A percentile compares a stretch with the other conserved stretches of the same genome.
These are phyloP conservation scores for Kwoniella dejecticola DNA, from an alignment of 768 basidiomycete genomes.

Conservation along the genomic window DNA sequence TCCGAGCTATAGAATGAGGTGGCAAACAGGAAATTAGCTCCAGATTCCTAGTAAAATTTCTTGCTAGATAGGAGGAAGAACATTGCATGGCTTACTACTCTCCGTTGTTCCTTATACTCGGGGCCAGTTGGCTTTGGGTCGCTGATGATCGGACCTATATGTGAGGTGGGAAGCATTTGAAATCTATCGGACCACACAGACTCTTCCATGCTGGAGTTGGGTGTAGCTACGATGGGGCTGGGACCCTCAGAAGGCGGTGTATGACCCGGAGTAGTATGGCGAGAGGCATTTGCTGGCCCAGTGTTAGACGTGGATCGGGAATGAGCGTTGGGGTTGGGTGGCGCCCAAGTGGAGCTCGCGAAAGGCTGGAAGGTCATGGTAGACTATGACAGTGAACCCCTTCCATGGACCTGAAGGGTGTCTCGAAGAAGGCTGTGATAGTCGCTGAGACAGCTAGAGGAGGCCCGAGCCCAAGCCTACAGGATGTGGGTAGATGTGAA, in stretches of 20 bases:
- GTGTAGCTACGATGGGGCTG: conserved; percentile 18
- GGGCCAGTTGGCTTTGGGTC: too few relatives aligned
- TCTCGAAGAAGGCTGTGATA: too few relatives aligned
- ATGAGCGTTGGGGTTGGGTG: conserved; percentile 2
- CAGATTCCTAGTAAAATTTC: too few relatives aligned
- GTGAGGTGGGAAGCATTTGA: conserved; percentile 12
- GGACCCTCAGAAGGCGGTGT: conserved; percentile 11
- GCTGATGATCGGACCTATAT: conserved; percentile 6
- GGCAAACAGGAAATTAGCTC: not conserved
- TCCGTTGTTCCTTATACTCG: conserved; percentile 5
- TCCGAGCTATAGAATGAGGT: conserved; percentile 25
- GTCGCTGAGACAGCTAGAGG: too few relatives aligned
- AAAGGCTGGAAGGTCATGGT: conserved; percentile 25
- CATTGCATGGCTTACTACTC: conserved; percentile 2
- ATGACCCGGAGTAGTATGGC: conserved; percentile 2
- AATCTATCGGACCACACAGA: conserved; percentile 19
- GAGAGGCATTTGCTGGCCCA: not conserved
- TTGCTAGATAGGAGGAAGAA: not conserved
- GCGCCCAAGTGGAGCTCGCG: conserved; percentile 8
- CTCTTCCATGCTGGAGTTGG: not conserved
- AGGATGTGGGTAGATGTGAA: too few relatives aligned
- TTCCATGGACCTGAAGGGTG: too few relatives aligned
- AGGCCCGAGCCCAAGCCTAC: too few relatives aligned
- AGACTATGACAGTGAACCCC: too few relatives aligned
- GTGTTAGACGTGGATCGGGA: not conserved